Conservation (phyloP, 331 rosid species). For the Quercus lobata region DNA sequence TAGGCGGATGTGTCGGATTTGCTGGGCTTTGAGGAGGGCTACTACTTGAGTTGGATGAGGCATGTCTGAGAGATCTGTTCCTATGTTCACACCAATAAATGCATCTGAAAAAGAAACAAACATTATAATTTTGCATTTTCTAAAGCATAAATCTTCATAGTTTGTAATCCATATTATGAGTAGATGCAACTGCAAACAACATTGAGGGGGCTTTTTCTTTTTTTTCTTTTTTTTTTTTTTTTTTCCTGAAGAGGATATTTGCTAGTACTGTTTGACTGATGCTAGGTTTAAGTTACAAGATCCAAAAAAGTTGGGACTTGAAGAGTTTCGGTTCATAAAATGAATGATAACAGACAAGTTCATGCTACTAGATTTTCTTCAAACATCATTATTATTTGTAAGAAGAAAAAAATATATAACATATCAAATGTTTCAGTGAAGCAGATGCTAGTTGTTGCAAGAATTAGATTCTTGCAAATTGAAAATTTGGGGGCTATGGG, state of each 20-base stretch:
- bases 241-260: background rate
- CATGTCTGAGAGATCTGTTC: conserved; percentile 84
- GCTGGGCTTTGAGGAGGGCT: conserved; percentile 77
- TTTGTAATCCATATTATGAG: background rate
- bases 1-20: conserved; percentile 68
- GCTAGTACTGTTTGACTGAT: background rate
- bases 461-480: background rate
- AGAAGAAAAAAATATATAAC: background rate
- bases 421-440: background rate
- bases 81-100: conserved; percentile 83
- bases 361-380: background rate
- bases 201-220: background rate
- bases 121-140: background rate
- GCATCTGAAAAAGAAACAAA: conserved; percentile 40
- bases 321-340: background rate
- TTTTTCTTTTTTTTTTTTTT: background rate
- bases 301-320: too few species aligned
- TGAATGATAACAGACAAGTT: background rate
- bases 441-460: background rate
- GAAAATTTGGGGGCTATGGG: background rate
- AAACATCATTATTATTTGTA: too few species aligned
- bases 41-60: conserved; percentile 94
- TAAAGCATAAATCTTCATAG: background rate
- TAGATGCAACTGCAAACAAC: background rate
- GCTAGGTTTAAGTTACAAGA: too few species aligned